These are phyloP conservation scores for Pelargonium hybrid DNA, from an alignment of 441 rosid genomes.

Conservation along the genomic window DNA sequence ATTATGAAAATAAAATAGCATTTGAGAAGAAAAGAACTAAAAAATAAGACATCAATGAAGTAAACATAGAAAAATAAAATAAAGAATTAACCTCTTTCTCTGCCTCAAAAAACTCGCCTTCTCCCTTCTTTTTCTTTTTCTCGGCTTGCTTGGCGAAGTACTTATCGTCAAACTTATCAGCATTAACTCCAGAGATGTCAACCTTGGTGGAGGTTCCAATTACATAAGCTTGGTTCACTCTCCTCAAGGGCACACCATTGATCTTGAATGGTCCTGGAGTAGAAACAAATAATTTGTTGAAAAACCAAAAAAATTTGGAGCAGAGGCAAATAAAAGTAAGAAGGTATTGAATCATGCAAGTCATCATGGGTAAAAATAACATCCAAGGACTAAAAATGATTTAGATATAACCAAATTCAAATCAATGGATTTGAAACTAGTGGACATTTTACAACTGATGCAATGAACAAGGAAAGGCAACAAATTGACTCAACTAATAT, in stretches of 20 bases:
- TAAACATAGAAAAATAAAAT: neutral
- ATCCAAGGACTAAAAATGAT: too few relatives aligned
- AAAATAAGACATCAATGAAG: neutral
- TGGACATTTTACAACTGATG: too few relatives aligned
- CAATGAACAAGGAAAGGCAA: too few relatives aligned
- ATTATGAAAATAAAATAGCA: neutral
- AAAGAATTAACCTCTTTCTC: slow-evolving; percentile 47
- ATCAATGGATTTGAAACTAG: too few relatives aligned
- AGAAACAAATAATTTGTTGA: neutral
- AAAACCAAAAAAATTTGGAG: neutral
- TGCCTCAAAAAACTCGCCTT: slow-evolving; percentile 73
- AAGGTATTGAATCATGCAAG: too few relatives aligned
- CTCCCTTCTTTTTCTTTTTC: slow-evolving; percentile 66
- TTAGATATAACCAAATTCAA: too few relatives aligned
- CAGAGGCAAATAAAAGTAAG: neutral
- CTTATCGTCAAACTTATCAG: slow-evolving; percentile 64
- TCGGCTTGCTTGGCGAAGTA: slow-evolving; percentile 62
- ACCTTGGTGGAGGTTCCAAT: slow-evolving; percentile 77
- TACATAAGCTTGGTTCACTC: slow-evolving; percentile 71
- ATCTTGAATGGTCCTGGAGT: slow-evolving; percentile 71
- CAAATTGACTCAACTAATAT: too few relatives aligned
- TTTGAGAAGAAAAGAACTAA: neutral
- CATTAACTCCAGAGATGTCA: slow-evolving; percentile 49
- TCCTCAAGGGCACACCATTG: slow-evolving; percentile 77
- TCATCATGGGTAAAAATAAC: too few relatives aligned